These are phyloP conservation scores for Candida ipomoeae DNA, from an alignment of 805 yeast genomes.

Conservation along the genomic window DNA sequence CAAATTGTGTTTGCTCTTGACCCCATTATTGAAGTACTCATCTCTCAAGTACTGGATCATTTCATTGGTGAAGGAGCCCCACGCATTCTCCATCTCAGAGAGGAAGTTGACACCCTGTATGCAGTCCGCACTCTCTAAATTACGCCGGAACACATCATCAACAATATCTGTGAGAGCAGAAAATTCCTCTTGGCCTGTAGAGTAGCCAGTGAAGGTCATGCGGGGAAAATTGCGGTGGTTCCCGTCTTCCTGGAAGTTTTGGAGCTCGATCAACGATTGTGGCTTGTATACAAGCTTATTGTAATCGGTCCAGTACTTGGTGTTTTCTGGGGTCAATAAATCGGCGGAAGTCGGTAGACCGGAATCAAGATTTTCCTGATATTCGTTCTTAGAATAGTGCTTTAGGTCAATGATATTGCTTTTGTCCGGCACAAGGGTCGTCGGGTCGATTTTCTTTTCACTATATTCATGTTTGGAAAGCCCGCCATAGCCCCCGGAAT, in stretches of 20 bases:
- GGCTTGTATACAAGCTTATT: conserved; percentile 66
- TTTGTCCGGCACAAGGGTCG: conserved; percentile 5
- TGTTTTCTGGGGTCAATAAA: conserved; percentile 35
- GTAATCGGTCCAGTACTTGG: conserved; percentile 79
- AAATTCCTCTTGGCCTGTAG: conserved; percentile 62
- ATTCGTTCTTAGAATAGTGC: conserved; percentile 47
- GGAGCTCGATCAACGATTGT: conserved; percentile 47
- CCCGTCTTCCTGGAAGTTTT: conserved; percentile 49
- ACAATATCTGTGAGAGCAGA: conserved; percentile 27
- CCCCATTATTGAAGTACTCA: conserved; percentile 51
- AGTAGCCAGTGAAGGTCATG: conserved; percentile 43
- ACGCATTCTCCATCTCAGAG: conserved; percentile 70
- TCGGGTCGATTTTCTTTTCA: conserved; percentile 12
- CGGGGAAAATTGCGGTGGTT: conserved; percentile 28
- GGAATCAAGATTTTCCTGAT: conserved; percentile 60
- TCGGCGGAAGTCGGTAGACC: conserved; percentile 25
- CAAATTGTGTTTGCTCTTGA: conserved; percentile 30
- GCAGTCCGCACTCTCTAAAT: conserved; percentile 72
- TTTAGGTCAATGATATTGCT: conserved; percentile 27
- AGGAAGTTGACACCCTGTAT: conserved; percentile 67
- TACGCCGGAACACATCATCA: conserved; percentile 52
- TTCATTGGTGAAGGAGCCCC: conserved; percentile 73
- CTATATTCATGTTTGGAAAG: conserved; percentile 52
- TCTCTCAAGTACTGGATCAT: conserved; percentile 58
- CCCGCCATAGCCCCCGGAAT: conserved; percentile 71